Percentiles rank a stretch among this genome's conserved stretches.
Evolutionary conservation across 441 rosid species (phyloP).

Genomic region (Arabidopsis lyrata): DNA sequence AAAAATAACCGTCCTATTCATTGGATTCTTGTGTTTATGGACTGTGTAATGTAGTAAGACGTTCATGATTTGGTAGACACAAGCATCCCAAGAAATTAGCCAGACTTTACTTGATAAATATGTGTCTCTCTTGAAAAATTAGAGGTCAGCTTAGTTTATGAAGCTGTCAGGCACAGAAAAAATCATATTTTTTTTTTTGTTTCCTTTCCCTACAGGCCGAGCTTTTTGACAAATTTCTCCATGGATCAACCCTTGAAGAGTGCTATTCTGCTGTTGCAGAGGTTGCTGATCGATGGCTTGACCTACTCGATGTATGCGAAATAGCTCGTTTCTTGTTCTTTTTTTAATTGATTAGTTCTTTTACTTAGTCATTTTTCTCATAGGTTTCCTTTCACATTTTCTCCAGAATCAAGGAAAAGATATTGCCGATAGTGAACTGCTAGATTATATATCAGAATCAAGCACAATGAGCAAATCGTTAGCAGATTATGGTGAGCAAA

Average conservation of each 20-base stretch:
- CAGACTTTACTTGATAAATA: constrained; percentile 13
- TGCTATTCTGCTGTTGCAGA: constrained; percentile 97
- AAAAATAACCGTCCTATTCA: neutral
- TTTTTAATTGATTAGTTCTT: constrained; percentile 3
- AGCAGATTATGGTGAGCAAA: constrained; percentile 93
- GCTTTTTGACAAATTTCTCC: constrained; percentile 95
- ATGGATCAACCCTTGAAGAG: constrained; percentile 90
- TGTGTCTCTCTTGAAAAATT: constrained; percentile 3
- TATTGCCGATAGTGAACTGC: constrained; percentile 92
- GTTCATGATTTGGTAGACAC: constrained; percentile 30
- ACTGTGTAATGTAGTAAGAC: constrained; percentile 12
- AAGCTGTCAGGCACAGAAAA: constrained; percentile 19
- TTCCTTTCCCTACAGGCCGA: constrained; percentile 71
- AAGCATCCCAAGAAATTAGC: constrained; percentile 20
- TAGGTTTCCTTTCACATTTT: constrained; percentile 36
- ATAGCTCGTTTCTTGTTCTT: constrained; percentile 22
- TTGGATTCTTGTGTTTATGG: constrained; percentile 25
- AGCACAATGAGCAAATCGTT: constrained; percentile 99
- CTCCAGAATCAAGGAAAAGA: constrained; percentile 92
- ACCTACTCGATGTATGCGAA: constrained; percentile 89
- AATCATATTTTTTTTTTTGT: constrained; percentile 3
- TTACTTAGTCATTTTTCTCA: constrained; percentile 33
- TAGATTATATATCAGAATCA: constrained; percentile 98
- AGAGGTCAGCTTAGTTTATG: constrained; percentile 7
- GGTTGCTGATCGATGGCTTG: constrained; percentile 98